Evolutionary conservation across 2,329 filamentous ascomycete species (phyloP).

Genomic region (Macrophomina tecta): DNA sequence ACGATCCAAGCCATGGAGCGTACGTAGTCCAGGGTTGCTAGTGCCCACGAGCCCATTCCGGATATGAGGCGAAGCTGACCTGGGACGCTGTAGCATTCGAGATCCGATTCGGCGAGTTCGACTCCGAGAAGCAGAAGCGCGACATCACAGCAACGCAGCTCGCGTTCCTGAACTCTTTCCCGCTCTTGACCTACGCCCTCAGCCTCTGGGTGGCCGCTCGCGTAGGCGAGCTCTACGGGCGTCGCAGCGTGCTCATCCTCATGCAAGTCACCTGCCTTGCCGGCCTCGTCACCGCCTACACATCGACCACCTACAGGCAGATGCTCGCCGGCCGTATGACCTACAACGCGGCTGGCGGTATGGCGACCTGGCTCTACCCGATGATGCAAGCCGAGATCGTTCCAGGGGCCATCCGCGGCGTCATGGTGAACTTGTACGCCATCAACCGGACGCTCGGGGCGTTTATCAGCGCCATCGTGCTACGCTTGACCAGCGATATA

Average conservation of each 20-base stretch:
- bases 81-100: background rate
- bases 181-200: background rate
- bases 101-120: background rate
- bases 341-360: constrained; percentile 31
- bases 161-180: constrained; percentile 15
- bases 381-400: constrained; percentile 33
- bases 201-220: background rate
- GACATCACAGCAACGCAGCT: constrained; percentile 6
- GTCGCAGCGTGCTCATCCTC: background rate
- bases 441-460: constrained; percentile 23
- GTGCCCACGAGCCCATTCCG: too few species aligned
- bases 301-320: constrained; percentile 28
- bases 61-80: too few species aligned
- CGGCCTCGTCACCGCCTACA: constrained; percentile 31
- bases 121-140: background rate
- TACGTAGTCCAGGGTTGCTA: background rate
- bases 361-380: constrained; percentile 33
- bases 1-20: constrained; percentile 23
- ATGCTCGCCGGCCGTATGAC: constrained; percentile 32
- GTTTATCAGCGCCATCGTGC: constrained; percentile 24
- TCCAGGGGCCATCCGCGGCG: constrained; percentile 29
- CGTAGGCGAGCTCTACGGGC: constrained; percentile 13
- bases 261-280: constrained; percentile 18
- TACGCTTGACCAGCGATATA: constrained; percentile 23
- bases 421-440: constrained; percentile 28